Conservation (phyloP, 371 early-diverging fungal species). For the Polyrhizophydium stewartii region DNA sequence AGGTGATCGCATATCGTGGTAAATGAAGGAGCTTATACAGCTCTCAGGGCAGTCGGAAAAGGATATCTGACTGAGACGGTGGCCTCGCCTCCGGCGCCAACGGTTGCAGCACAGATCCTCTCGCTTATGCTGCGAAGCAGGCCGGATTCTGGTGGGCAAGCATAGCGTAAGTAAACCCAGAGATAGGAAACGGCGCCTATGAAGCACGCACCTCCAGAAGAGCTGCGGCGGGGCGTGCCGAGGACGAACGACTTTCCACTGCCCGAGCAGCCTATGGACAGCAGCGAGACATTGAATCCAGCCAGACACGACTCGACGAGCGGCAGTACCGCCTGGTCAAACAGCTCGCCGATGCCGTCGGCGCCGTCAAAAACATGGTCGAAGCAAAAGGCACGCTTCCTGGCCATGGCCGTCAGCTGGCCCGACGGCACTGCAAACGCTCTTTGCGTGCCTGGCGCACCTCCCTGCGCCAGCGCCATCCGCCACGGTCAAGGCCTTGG, state of each 20-base stretch:
- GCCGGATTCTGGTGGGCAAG: too few relatives aligned
- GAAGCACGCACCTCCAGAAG: too few relatives aligned
- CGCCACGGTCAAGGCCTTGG: not conserved
- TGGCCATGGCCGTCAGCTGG: not conserved
- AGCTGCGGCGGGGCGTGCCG: too few relatives aligned
- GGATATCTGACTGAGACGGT: conserved; percentile 1
- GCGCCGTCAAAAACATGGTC: not conserved
- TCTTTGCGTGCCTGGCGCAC: not conserved
- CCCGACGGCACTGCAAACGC: not conserved
- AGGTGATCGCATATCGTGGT: too few relatives aligned
- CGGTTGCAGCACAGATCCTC: too few relatives aligned
- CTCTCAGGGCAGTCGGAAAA: not conserved
- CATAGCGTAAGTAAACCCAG: too few relatives aligned
- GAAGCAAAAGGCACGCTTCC: conserved; percentile 1
- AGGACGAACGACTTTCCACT: conserved; percentile 4
- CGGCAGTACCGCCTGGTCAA: not conserved
- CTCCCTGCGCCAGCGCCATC: not conserved
- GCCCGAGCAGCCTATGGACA: not conserved
- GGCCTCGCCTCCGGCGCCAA: too few relatives aligned
- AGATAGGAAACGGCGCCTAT: too few relatives aligned
- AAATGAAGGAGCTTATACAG: not conserved
- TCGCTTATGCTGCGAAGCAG: too few relatives aligned
- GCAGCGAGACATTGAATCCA: conserved; percentile 2
- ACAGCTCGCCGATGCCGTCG: not conserved
- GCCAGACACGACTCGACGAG: not conserved